A percentile compares a stretch with the other conserved stretches of the same genome.
Evolutionary conservation across 73 alveolate genomes (phyloP).

Genomic region (Diophrys appendiculata): DNA sequence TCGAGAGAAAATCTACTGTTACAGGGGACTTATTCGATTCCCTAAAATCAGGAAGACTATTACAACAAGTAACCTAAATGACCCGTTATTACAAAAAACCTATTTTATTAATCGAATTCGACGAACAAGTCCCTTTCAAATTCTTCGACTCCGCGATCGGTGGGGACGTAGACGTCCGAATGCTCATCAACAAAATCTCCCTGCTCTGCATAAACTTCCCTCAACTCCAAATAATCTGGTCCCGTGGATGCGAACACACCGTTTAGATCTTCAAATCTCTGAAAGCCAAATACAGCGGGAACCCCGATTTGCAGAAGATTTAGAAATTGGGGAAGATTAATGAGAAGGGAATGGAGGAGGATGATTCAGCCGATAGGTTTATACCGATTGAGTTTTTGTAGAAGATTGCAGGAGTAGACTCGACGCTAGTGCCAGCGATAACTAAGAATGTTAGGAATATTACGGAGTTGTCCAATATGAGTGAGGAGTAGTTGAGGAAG

Average conservation of each 20-base stretch:
- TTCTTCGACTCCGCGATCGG: background rate
- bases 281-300: background rate
- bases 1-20: slow-evolving; percentile 87
- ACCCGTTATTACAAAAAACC: slow-evolving; percentile 73
- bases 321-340: background rate
- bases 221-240: slow-evolving; percentile 1
- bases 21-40: slow-evolving; percentile 88
- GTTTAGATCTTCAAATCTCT: slow-evolving; percentile 7
- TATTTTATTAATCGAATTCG: slow-evolving; percentile 83
- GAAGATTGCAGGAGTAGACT: slow-evolving; percentile 6
- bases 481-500: background rate
- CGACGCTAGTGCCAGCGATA: background rate
- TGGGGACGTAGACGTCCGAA: background rate
- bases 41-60: slow-evolving; percentile 74
- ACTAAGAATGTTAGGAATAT: background rate
- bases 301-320: background rate
- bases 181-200: background rate
- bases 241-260: slow-evolving; percentile 4
- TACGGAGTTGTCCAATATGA: background rate
- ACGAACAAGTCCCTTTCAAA: slow-evolving; percentile 71
- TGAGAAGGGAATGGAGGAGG: background rate
- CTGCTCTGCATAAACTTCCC: slow-evolving; percentile 12
- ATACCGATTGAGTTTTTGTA: slow-evolving; percentile 19
- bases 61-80: slow-evolving; percentile 72
- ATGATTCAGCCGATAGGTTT: background rate